Percentiles rank a stretch among this genome's conserved stretches.
These are phyloP conservation scores for Annona cherimola DNA, from an alignment of 164 flowering plant species.

Conservation along the genomic window DNA sequence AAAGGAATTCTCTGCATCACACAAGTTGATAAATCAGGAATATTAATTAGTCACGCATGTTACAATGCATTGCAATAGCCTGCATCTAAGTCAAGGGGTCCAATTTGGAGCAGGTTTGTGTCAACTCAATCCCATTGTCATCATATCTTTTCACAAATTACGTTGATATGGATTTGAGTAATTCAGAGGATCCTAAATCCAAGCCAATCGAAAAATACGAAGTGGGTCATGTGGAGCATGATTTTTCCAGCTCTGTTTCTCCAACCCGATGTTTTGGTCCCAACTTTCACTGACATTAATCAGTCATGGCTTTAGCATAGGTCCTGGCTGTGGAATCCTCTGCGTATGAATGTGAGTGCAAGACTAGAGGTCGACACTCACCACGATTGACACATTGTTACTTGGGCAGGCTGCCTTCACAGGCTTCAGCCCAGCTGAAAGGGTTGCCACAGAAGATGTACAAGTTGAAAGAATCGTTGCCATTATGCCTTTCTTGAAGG, in stretches of 20 bases:
- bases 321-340: neutral
- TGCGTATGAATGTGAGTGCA: neutral
- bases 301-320: neutral
- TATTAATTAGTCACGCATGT: neutral
- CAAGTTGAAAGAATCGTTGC: conserved; percentile 23
- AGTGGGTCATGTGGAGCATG: neutral
- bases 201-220: neutral
- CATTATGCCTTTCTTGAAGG: conserved; percentile 8
- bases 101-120: neutral
- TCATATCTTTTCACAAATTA: too few relatives aligned
- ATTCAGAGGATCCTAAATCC: neutral
- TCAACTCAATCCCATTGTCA: neutral
- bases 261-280: neutral
- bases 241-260: neutral
- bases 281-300: neutral
- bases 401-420: neutral
- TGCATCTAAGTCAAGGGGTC: neutral
- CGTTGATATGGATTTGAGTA: too few relatives aligned
- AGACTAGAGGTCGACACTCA: neutral
- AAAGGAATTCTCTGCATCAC: conserved; percentile 21
- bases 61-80: neutral
- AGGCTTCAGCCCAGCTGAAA: conserved; percentile 5
- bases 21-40: neutral
- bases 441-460: conserved; percentile 22
- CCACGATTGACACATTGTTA: conserved; percentile 11